A percentile compares a stretch with the other conserved stretches of the same genome.
These are phyloP conservation scores for Rosa multiflora DNA, from an alignment of 306 rosid species.

Conservation along the genomic window DNA sequence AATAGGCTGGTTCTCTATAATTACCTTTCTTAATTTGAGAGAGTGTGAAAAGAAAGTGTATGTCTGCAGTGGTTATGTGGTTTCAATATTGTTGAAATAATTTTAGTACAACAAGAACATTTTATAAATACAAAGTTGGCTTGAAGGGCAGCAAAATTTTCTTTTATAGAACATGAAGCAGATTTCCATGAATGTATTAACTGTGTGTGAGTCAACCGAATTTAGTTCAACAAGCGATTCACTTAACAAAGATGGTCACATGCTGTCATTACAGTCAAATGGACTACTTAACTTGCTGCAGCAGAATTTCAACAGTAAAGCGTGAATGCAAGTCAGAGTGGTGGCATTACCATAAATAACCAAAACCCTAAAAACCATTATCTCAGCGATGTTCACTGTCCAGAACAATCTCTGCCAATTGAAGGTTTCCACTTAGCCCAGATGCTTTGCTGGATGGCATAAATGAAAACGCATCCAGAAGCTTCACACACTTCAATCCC, in stretches of 20 bases:
- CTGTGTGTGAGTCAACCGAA: not conserved
- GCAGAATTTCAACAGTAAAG: not conserved
- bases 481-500: conserved; percentile 86
- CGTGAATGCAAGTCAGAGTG: conserved; percentile 1
- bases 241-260: conserved; percentile 6
- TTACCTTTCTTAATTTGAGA: not conserved
- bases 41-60: not conserved
- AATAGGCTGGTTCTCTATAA: not conserved
- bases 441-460: conserved; percentile 72
- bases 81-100: conserved; percentile 8
- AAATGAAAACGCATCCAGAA: conserved; percentile 82
- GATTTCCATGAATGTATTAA: not conserved
- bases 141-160: not conserved
- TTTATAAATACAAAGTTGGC: conserved; percentile 7
- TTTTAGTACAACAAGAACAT: not conserved
- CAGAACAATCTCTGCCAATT: conserved; percentile 77
- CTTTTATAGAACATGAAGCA: not conserved
- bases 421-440: conserved; percentile 72
- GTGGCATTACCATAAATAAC: conserved; percentile 10
- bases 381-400: conserved; percentile 37
- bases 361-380: conserved; percentile 24
- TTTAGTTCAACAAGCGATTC: not conserved
- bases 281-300: not conserved
- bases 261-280: not conserved
- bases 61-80: not conserved